phyloP scores from a whole-genome alignment of 768 basidiomycete genomes.

The Lactarius hatsudake region DNA sequence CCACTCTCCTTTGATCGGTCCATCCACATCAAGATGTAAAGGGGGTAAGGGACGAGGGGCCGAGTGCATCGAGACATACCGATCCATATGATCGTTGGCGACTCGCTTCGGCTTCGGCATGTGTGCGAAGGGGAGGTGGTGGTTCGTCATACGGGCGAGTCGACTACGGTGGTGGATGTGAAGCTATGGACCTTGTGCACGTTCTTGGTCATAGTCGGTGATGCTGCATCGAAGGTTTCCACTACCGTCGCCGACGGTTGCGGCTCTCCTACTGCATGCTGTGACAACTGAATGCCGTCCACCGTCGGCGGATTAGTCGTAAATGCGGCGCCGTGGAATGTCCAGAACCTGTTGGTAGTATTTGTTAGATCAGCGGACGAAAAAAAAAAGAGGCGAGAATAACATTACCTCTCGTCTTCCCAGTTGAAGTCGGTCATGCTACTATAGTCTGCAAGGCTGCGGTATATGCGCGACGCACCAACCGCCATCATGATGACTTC shows the following conservation, averaged over 20 bases:
- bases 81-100: neutral
- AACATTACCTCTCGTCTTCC: constrained; percentile 14
- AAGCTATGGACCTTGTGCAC: neutral
- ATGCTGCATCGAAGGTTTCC: neutral
- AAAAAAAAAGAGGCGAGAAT: no score
- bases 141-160: constrained; percentile 5
- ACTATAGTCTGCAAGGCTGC: constrained; percentile 19
- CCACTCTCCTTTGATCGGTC: neutral
- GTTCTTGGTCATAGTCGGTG: neutral
- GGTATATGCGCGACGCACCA: constrained; percentile 24
- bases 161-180: neutral
- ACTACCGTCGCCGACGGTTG: neutral
- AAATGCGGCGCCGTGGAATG: neutral
- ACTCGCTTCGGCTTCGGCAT: neutral
- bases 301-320: neutral
- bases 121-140: neutral
- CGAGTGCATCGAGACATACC: neutral
- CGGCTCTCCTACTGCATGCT: neutral
- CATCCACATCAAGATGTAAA: neutral
- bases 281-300: neutral
- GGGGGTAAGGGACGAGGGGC: neutral
- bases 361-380: neutral
- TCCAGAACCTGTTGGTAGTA: constrained; percentile 8
- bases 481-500: constrained; percentile 26
- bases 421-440: constrained; percentile 23